Percentiles rank a stretch among this genome's conserved stretches.
These are phyloP conservation scores for Acacia pycnantha DNA, from an alignment of 331 rosid genomes.

Conservation along the genomic window DNA sequence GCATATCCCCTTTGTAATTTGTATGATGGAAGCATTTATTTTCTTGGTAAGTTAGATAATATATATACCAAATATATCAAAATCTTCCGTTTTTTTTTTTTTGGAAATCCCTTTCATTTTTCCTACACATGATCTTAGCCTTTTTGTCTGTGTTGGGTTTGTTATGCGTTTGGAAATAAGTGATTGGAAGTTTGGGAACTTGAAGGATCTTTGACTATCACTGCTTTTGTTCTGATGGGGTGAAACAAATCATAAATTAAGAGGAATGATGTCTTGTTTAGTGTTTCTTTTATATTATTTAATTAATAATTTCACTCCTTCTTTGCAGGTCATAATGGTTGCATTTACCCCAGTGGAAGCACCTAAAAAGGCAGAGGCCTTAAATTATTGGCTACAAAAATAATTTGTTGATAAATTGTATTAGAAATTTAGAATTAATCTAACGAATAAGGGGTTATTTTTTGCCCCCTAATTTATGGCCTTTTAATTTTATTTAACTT, in stretches of 20 bases:
- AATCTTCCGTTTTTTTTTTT: not conserved
- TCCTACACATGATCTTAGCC: not conserved
- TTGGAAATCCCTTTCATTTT: not conserved
- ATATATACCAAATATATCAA: not conserved
- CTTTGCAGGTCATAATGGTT: slow-evolving; percentile 47
- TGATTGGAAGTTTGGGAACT: not conserved
- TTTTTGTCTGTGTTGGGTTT: not conserved
- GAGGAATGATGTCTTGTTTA: not conserved
- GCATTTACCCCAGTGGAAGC: slow-evolving; percentile 38
- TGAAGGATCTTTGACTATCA: not conserved
- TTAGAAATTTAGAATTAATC: slow-evolving; percentile 24
- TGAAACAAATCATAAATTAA: not conserved
- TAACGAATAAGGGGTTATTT: slow-evolving; percentile 26
- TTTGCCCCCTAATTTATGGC: slow-evolving; percentile 13
- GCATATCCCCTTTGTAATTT: not conserved
- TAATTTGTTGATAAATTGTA: slow-evolving; percentile 19
- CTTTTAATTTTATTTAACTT: slow-evolving; percentile 1
- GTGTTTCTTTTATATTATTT: not conserved
- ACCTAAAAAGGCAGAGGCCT: slow-evolving; percentile 29
- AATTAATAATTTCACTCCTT: slow-evolving; percentile 17
- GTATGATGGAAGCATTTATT: not conserved
- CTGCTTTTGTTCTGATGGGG: not conserved
- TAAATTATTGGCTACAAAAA: slow-evolving; percentile 9
- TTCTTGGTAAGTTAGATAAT: not conserved
- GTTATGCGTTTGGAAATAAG: not conserved